Base-by-base conservation (phyloP, 805 yeast species). In the Metschnikowia lachancei region DNA sequence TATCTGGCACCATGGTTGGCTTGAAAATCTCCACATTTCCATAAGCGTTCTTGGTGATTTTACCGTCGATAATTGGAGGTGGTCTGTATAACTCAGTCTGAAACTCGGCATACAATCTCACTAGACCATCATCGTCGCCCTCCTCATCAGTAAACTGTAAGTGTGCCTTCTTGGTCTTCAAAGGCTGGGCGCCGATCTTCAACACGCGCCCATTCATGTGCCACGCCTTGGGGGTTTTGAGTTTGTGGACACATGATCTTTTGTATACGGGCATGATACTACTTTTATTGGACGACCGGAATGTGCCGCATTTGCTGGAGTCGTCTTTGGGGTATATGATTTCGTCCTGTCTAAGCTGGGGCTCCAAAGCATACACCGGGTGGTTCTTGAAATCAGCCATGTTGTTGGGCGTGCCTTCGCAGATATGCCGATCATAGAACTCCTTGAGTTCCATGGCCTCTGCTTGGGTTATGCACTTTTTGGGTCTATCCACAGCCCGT, bases 401-500 rank as follows among this genome's bases (percentile, higher is more conserved):
- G 56, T 80, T 86, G 45, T 82, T 82, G 0, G 99, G 99, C 76
- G 92, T 83, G 0, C 96, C 96, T 59, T 94, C 98, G 24, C 76
- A 70, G 14, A 78, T 66, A 37, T 87, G 84, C 44, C 86, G 70
- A 41, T 80, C 75, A 30, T 72, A 64, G 40, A 89, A 80, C 50
- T 83, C 87, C 28, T 76, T 74, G 34, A 75, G 66, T 56, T 89
- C 95, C 46, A 72, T 73, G 16, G 74, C 66, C 54, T 81, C 87
- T 7, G 69, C 56, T 30, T 63, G 62, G 3, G 57, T 69, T 36
- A 51, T 60, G 13, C 43, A 50, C 24, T 26, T 69, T 26, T 29
- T 55, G 13, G 38, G 57, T 6, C 63, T 57, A 56, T 51, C 57
- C 2, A 66, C 66, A 0, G 70, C 64, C 1, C 54, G 55, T 19